Evolutionary conservation across 2,329 filamentous ascomycete species (phyloP).

Genomic region (Alternaria gaisen): DNA sequence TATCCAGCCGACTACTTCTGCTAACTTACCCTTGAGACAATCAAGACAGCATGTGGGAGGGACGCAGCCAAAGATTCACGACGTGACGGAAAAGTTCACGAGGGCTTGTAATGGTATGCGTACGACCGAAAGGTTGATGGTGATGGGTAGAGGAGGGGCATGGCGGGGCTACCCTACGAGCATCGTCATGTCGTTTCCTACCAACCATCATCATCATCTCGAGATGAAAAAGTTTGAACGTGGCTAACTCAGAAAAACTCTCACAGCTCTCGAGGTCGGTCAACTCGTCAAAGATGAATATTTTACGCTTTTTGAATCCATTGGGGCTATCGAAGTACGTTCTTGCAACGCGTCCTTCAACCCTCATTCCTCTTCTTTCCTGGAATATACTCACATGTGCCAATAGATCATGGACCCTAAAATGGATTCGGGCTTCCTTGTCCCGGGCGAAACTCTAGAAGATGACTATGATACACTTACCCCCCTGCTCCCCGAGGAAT

Average conservation of each 20-base stretch:
- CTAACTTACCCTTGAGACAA: constrained; percentile 44
- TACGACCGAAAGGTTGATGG: not conserved
- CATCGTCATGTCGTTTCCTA: constrained; percentile 8
- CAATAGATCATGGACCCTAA: constrained; percentile 95
- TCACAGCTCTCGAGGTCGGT: constrained; percentile 75
- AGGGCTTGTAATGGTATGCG: constrained; percentile 60
- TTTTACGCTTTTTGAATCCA: constrained; percentile 94
- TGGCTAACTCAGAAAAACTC: constrained; percentile 20
- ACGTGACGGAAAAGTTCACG: constrained; percentile 66
- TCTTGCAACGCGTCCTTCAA: not conserved
- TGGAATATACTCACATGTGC: not conserved
- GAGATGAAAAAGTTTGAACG: not conserved
- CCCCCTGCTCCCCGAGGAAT: constrained; percentile 76
- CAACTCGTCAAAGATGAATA: constrained; percentile 91
- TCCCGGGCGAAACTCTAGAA: constrained; percentile 81
- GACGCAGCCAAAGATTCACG: constrained; percentile 53
- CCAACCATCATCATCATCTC: too few relatives aligned
- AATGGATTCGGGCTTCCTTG: constrained; percentile 93
- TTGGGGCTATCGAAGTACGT: constrained; percentile 77
- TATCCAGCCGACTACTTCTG: constrained; percentile 26
- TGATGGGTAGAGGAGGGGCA: constrained; percentile 18
- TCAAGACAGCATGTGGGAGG: constrained; percentile 27
- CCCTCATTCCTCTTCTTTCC: not conserved
- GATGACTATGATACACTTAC: constrained; percentile 79
- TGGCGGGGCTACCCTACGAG: constrained; percentile 20